A percentile compares a stretch with the other conserved stretches of the same genome.
phyloP scores from a whole-genome alignment of 768 basidiomycete species.

The Boletus sensibilis region DNA sequence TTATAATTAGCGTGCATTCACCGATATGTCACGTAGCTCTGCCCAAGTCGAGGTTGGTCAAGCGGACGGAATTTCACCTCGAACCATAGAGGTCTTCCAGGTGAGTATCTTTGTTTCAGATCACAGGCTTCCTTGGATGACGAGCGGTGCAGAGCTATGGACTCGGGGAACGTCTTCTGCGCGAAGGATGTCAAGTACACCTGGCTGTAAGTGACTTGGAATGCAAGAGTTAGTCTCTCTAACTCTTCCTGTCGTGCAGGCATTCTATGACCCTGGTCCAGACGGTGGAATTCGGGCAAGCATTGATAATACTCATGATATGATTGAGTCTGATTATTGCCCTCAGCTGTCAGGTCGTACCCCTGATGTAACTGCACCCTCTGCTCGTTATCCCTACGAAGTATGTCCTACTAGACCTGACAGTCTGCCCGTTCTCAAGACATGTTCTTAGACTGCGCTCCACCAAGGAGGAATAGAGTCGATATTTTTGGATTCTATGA shows the following conservation, averaged over 20 bases:
- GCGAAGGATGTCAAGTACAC: constrained; percentile 63
- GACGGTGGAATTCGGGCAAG: constrained; percentile 60
- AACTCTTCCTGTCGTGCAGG: constrained; percentile 38
- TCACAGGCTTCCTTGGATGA: not conserved
- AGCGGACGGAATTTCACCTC: constrained; percentile 30
- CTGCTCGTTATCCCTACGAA: constrained; percentile 71
- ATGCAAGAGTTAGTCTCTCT: not conserved
- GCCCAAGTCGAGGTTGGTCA: constrained; percentile 23
- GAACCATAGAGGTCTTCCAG: constrained; percentile 45
- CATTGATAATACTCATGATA: not conserved
- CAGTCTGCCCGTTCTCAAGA: not conserved
- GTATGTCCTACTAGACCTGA: constrained; percentile 31
- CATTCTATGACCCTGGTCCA: constrained; percentile 69
- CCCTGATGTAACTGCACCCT: constrained; percentile 56
- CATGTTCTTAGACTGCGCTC: constrained; percentile 24
- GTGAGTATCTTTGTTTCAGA: constrained; percentile 16
- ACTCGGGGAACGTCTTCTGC: constrained; percentile 57
- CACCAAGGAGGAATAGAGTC: constrained; percentile 37
- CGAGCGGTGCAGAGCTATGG: constrained; percentile 62
- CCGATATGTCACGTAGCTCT: constrained; percentile 9
- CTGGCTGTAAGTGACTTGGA: constrained; percentile 49
- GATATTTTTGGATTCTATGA: constrained; percentile 37
- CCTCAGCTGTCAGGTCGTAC: constrained; percentile 59
- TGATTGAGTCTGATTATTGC: not conserved
- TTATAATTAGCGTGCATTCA: not conserved